phyloP scores from a whole-genome alignment of 305 asterid genomes.

The Fraxinus nigra region DNA sequence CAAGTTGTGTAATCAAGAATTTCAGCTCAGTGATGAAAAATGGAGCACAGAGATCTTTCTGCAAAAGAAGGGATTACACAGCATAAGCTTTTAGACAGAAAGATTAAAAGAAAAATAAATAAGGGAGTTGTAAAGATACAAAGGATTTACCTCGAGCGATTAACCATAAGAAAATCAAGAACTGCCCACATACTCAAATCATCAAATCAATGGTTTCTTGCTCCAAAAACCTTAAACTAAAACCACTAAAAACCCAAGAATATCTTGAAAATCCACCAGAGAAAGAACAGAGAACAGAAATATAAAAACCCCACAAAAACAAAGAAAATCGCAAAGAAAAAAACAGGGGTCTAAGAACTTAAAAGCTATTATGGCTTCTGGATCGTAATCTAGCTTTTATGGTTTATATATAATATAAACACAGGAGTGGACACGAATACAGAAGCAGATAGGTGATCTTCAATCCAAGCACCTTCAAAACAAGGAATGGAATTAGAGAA shows the following conservation, averaged over 20 bases:
- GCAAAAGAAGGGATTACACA: not conserved
- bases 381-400: not conserved
- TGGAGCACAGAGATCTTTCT: not conserved
- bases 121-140: not conserved
- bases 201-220: not conserved
- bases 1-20: not conserved
- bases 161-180: not conserved
- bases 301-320: conserved; percentile 19
- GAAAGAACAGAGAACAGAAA: not conserved
- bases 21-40: not conserved
- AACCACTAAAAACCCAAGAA: not conserved
- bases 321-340: conserved; percentile 7
- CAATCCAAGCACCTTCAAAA: not conserved
- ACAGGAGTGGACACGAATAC: not conserved
- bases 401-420: not conserved
- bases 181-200: not conserved
- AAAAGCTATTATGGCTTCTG: conserved; percentile 8
- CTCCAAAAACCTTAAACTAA: not conserved
- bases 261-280: not conserved
- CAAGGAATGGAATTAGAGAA: not conserved
- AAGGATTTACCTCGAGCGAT: not conserved
- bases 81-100: not conserved
- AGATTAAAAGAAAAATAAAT: not conserved
- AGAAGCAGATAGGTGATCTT: not conserved
- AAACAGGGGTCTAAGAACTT: conserved; percentile 9